These are phyloP conservation scores for Hansenula sp. DNA, from an alignment of 1,139 yeast species.

Conservation along the genomic window DNA sequence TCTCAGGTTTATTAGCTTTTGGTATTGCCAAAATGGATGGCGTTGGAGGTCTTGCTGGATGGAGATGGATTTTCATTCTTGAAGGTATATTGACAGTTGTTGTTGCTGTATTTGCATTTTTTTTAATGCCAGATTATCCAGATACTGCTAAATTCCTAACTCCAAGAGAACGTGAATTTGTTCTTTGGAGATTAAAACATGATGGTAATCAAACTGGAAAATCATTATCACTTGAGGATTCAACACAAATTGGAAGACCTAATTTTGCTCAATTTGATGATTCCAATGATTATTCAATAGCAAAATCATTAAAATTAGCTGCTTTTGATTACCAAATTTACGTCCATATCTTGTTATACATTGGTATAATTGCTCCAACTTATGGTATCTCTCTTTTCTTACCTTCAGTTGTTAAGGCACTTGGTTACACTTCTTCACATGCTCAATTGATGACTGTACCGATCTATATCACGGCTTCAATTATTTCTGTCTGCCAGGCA, in stretches of 20 bases:
- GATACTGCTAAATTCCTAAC: conserved; percentile 42
- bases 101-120: conserved; percentile 42
- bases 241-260: conserved; percentile 5
- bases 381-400: conserved; percentile 28
- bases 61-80: conserved; percentile 60
- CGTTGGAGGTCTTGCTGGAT: conserved; percentile 33
- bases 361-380: conserved; percentile 14
- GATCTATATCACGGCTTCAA: conserved; percentile 29
- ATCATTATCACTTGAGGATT: background rate
- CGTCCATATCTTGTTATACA: conserved; percentile 12
- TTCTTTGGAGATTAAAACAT: conserved; percentile 39
- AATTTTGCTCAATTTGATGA: conserved; percentile 9
- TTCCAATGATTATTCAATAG: conserved; percentile 10
- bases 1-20: conserved; percentile 42
- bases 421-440: conserved; percentile 27
- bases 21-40: conserved; percentile 33
- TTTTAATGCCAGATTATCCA: conserved; percentile 48
- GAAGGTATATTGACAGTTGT: conserved; percentile 52
- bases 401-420: conserved; percentile 28
- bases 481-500: conserved; percentile 27
- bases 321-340: conserved; percentile 18
- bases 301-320: conserved; percentile 8
- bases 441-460: conserved; percentile 34
- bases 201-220: conserved; percentile 12
- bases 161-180: conserved; percentile 41